Base-by-base conservation (phyloP, 1,284 basidiomycete species). In the Erythrobasidium hasegawianum region DNA sequence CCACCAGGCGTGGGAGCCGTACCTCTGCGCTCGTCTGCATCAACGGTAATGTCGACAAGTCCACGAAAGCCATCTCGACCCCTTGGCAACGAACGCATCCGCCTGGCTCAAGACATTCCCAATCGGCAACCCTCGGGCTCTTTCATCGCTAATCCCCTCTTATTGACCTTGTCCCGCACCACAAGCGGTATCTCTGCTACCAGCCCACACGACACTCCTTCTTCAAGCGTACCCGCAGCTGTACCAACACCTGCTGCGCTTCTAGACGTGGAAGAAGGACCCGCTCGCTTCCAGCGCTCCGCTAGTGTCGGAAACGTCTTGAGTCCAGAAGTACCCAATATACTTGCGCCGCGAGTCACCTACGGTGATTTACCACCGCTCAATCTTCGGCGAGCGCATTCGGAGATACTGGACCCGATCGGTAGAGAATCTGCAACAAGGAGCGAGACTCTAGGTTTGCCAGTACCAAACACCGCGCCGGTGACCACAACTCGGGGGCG, bases 341-440 rank as follows among this genome's bases (percentile, higher is more conserved):
- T n/a, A 2, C 26, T 53, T 3, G 20, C n/a, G 7, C 50, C 50
- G 20, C 14, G 22, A 10, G 26, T 26, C 3, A 29, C 50, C 5
- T 29, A n/a, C 26, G n/a, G n/a, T 47, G n/a, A n/a, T 7, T 8
- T 47, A 7, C n/a, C 16, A 8, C 43, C 16, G 43, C 8, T 26
- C 9, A 40, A 58, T 18, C 20, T 65, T 2, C 62, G 62, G 16
- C n/a, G 62, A 39, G 62, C 52, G 3, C 29, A 43, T 11, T 65
- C 62, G 11, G 62, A 65, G 18, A 65, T 65, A 20, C 16, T 65
- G n/a, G 62, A 65, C 40, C 22, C 62, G 7, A 38, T 45, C 13
- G 62, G 58, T n/a, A 65, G 54, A 56, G 41, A 20, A n/a, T 41
- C 27, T 2, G 43, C 52, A 2, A 4, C 33, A 33, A 40, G 56